phyloP scores from a whole-genome alignment of 768 basidiomycete genomes.

The Rhodotorula paludigena region DNA sequence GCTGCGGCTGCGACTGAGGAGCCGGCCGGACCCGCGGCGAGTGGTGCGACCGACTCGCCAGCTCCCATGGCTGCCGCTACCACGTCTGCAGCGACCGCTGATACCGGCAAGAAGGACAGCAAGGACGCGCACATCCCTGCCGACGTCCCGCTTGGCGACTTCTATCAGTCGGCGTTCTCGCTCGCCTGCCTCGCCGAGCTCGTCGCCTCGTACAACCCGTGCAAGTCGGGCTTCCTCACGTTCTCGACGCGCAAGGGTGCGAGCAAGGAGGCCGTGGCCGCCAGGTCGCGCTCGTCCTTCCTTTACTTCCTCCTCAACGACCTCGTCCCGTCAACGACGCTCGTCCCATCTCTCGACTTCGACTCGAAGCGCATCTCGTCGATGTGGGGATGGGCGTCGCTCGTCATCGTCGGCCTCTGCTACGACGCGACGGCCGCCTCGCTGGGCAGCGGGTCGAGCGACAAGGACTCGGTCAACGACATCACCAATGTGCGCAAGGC shows the following conservation, averaged over 20 bases:
- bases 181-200: constrained; percentile 91
- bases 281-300: constrained; percentile 56
- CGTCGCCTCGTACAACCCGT: constrained; percentile 82
- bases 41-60: background rate
- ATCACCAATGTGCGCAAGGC: constrained; percentile 85
- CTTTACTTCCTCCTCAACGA: constrained; percentile 78
- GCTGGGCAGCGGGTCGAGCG: constrained; percentile 53
- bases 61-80: constrained; percentile 22
- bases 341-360: constrained; percentile 50
- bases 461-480: constrained; percentile 64
- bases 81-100: no score
- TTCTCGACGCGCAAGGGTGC: constrained; percentile 48
- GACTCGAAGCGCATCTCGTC: constrained; percentile 43
- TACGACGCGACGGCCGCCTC: constrained; percentile 60
- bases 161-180: constrained; percentile 55
- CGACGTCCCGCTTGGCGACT: constrained; percentile 35
- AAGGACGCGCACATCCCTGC: constrained; percentile 21
- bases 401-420: constrained; percentile 86
- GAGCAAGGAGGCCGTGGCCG: constrained; percentile 53
- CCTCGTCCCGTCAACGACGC: constrained; percentile 68
- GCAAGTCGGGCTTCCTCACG: constrained; percentile 81
- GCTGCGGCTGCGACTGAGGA: background rate
- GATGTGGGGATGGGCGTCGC: constrained; percentile 53
- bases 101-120: constrained; percentile 33
- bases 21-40: background rate